Conservation (phyloP, 2,329 filamentous ascomycete genomes). For the Verticillium dahliae region DNA sequence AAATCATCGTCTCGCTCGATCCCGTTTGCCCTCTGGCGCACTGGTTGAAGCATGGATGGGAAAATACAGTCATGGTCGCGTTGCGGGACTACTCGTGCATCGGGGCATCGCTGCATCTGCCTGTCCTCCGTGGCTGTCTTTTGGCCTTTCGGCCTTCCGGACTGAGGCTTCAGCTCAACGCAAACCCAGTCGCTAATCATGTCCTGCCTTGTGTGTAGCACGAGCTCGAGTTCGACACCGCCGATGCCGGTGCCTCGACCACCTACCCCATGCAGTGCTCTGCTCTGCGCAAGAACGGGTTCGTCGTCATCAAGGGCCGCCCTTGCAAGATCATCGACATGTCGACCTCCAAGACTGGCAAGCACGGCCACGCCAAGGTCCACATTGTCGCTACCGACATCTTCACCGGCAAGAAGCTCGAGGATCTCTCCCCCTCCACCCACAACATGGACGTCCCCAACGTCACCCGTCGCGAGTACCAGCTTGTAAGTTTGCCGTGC, state of each 20-base stretch:
- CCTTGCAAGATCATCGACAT: constrained; percentile 99
- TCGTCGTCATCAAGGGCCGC: constrained; percentile 96
- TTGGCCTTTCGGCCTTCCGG: not conserved
- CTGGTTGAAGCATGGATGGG: not conserved
- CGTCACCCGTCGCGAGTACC: constrained; percentile 84
- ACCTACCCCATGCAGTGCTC: constrained; percentile 99
- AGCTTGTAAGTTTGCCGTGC: constrained; percentile 64
- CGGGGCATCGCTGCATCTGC: not conserved
- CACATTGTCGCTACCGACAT: constrained; percentile 97
- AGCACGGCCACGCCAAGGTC: constrained; percentile 99
- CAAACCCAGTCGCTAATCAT: constrained; percentile 3
- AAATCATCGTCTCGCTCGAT: not conserved
- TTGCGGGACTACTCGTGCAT: not conserved
- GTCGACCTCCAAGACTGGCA: constrained; percentile 99
- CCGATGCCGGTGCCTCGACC: constrained; percentile 89
- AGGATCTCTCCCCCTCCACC: constrained; percentile 98
- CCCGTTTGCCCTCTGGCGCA: not conserved
- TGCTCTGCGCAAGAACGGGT: constrained; percentile 98
- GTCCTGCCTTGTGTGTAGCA: constrained; percentile 37
- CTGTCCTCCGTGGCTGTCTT: not conserved
- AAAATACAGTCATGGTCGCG: not conserved
- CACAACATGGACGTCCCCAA: constrained; percentile 97
- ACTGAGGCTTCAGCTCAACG: not conserved
- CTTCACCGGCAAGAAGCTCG: constrained; percentile 99
- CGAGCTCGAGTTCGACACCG: constrained; percentile 76